Percentiles rank a stretch among this genome's conserved stretches.
Conservation (phyloP, 2,329 filamentous ascomycete species). For the Aspergillus pseudonomiae region DNA sequence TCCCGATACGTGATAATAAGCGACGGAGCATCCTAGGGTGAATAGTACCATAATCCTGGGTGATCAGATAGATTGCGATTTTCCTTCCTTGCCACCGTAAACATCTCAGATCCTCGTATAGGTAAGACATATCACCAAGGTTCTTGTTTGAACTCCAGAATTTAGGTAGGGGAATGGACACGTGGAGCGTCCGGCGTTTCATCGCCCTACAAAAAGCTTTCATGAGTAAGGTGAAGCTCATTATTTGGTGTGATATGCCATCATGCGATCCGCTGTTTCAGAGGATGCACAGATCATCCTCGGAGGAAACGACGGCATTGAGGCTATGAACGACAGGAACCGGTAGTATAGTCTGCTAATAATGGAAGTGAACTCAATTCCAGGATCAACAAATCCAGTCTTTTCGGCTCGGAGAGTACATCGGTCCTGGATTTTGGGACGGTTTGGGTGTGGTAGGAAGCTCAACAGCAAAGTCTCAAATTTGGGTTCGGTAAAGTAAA, state of each 20-base stretch:
- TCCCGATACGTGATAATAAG: neutral
- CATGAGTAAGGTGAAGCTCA: neutral
- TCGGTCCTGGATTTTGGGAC: neutral
- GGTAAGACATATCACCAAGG: neutral
- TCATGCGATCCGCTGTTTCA: neutral
- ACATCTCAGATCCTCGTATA: neutral
- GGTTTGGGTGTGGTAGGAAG: neutral
- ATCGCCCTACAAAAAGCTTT: neutral
- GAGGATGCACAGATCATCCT: neutral
- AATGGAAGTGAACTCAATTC: neutral
- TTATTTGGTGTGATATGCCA: neutral
- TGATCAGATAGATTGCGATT: neutral
- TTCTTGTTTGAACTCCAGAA: neutral
- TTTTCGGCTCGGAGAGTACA: too few species aligned
- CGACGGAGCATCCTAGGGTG: neutral
- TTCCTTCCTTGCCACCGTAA: neutral
- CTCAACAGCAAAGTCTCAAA: neutral
- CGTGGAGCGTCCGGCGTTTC: neutral
- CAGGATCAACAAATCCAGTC: neutral
- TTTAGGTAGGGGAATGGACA: neutral
- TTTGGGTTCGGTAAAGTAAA: neutral
- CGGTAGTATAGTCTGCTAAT: neutral
- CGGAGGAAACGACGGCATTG: neutral
- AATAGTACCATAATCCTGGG: neutral
- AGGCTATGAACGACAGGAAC: neutral